Conservation (phyloP, 2,329 filamentous ascomycete species). For the Juglanconis sp. region DNA sequence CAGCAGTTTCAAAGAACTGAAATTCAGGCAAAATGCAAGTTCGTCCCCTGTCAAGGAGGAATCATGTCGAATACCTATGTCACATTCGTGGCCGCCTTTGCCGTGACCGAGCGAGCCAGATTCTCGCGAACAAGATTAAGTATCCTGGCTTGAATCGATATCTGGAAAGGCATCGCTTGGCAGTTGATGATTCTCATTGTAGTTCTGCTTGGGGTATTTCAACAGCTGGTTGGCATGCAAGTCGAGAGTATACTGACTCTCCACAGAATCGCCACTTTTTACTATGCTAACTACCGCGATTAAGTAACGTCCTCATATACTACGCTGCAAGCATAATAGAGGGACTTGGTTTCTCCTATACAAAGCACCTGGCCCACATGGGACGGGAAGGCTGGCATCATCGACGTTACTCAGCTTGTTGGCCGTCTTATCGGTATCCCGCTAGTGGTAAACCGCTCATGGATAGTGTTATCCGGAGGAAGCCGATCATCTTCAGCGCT, state of each 20-base stretch:
- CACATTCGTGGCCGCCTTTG: constrained; percentile 3
- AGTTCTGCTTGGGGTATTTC: background rate
- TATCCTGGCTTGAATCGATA: constrained; percentile 25
- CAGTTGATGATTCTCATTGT: background rate
- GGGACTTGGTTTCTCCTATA: background rate
- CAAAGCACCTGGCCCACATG: constrained; percentile 20
- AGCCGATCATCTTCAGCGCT: too few relatives aligned
- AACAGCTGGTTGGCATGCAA: background rate
- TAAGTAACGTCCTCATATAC: background rate
- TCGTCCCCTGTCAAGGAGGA: too few relatives aligned
- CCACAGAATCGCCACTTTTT: background rate
- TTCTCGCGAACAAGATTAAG: constrained; percentile 26
- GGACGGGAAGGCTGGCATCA: too few relatives aligned
- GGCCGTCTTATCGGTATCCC: too few relatives aligned
- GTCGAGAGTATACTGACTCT: background rate
- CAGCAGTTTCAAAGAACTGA: too few relatives aligned
- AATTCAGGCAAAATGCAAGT: too few relatives aligned
- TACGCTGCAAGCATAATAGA: background rate
- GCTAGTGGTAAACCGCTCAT: too few relatives aligned
- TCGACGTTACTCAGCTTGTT: too few relatives aligned
- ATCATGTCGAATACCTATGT: constrained; percentile 21
- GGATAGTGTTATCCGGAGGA: too few relatives aligned
- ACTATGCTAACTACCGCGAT: background rate
- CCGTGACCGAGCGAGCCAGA: constrained; percentile 17
- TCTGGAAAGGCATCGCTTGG: background rate